Base-by-base conservation (phyloP, 2,329 filamentous ascomycete genomes). In the Sporothrix brunneoviolacea region DNA sequence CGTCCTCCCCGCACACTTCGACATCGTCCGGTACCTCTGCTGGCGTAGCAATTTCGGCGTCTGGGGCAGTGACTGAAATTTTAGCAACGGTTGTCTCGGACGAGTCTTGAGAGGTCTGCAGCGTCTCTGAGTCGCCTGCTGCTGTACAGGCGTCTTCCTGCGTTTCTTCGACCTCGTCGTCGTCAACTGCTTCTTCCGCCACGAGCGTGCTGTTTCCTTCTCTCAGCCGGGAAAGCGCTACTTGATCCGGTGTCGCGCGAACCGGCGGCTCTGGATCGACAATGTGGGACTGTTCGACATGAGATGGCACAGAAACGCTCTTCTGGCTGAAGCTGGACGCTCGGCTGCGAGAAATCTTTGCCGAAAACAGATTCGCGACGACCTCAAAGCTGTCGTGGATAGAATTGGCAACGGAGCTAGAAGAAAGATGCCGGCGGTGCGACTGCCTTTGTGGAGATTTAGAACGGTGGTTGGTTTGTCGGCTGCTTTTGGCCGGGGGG, bases 371-470 rank as follows among this genome's bases (percentile, higher is more conserved):
- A 13, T 12, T 54, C 8, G 54, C 24, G 22, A 56, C 41, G 4
- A 60, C 65, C 32, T 68, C 66, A 40, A 68, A 58, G 15, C 65
- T 61, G 3, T 70, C 69, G 68, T 74, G 30, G 71, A 74, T 16
- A 73, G 64, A 36, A 9, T 37, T 50, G 19, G 54, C 49, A 2
- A 56, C 43, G 3, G 64, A 64, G 12, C 58, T 55, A 4, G 61
- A 70, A 1, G 76, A 78, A 8, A 75, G 58, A 38, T 70, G 70
- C 30, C 71, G 70, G 50, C 67, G 68, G 56, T 80, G 77, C 54
- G 79, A 75, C 7, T 70, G 67, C 9, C 60, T 60, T 51, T 66
- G 67, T 15, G 68, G 65, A 1, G 70, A 68, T 41, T 66, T 71
- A 24, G 68, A 66, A 19, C 62, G 58, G 5, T 63, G 65, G 5